These are phyloP conservation scores for Mesembryanthemum crystallinum DNA, from an alignment of 148 eudicot genomes.

Conservation along the genomic window DNA sequence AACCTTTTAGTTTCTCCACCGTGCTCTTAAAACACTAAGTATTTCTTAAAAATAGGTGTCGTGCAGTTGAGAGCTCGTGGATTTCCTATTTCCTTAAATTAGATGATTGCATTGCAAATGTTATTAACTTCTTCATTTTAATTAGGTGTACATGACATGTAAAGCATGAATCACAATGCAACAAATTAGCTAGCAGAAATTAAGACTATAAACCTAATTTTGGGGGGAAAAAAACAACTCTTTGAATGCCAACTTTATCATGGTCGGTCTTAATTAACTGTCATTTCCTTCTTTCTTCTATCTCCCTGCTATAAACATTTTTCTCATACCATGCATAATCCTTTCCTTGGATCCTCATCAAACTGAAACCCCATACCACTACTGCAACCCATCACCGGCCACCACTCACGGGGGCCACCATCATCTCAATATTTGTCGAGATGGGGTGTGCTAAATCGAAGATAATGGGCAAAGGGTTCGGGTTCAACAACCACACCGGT, in stretches of 20 bases:
- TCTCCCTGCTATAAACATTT: neutral
- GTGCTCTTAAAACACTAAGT: no score
- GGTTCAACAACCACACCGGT: neutral
- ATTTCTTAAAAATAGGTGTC: no score
- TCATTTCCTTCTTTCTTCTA: neutral
- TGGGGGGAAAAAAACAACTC: neutral
- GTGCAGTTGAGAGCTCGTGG: no score
- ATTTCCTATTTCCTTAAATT: no score
- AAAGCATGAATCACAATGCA: neutral
- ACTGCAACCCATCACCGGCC: neutral
- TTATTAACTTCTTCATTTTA: no score
- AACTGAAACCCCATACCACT: neutral
- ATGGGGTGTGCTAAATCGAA: slow-evolving; percentile 20
- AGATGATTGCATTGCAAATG: no score
- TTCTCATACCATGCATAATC: neutral
- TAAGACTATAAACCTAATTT: neutral
- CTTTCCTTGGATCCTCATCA: neutral
- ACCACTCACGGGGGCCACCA: neutral
- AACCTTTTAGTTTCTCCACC: no score
- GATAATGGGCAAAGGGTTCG: neutral
- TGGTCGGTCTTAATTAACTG: no score
- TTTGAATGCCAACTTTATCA: neutral
- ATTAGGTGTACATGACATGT: neutral
- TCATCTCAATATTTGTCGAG: neutral
- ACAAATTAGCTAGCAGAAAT: neutral